Evolutionary conservation across 164 flowering plant genomes (phyloP).

Genomic region (Platanus orientalis): DNA sequence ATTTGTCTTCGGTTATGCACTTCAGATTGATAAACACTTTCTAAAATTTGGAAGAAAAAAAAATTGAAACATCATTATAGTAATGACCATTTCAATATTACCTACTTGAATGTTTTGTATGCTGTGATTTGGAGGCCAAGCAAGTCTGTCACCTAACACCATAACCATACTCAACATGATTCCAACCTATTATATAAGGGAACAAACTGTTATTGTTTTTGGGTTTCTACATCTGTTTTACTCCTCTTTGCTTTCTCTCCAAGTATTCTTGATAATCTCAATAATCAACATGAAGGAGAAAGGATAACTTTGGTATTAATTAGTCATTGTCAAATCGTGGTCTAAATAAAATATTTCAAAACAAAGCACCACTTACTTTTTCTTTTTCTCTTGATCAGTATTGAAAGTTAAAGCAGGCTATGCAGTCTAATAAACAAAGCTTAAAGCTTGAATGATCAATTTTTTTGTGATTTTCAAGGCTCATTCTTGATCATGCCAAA

Average conservation of each 20-base stretch:
- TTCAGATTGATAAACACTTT: too few species aligned
- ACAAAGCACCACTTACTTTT: not conserved
- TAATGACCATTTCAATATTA: not conserved
- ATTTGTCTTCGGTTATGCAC: too few species aligned
- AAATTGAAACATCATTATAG: not conserved
- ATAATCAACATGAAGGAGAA: not conserved
- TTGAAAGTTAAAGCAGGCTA: slow-evolving; percentile 20
- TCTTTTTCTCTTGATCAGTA: slow-evolving; percentile 12
- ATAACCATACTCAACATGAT: not conserved
- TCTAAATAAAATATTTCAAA: not conserved
- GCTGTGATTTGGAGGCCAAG: not conserved
- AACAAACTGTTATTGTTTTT: not conserved
- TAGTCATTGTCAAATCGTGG: not conserved
- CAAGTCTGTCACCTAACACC: not conserved
- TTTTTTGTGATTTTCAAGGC: not conserved
- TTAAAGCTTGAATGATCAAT: slow-evolving; percentile 16
- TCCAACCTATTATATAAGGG: not conserved
- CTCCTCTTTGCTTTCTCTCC: slow-evolving; percentile 16
- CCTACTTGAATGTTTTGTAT: not conserved
- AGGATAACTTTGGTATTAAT: not conserved
- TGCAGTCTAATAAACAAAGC: slow-evolving; percentile 4
- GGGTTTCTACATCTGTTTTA: not conserved
- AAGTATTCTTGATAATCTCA: slow-evolving; percentile 22
- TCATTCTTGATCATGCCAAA: not conserved
- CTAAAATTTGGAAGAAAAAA: too few species aligned